Conservation (phyloP, 2,329 filamentous ascomycete species). For the Exophiala oligosperma region DNA sequence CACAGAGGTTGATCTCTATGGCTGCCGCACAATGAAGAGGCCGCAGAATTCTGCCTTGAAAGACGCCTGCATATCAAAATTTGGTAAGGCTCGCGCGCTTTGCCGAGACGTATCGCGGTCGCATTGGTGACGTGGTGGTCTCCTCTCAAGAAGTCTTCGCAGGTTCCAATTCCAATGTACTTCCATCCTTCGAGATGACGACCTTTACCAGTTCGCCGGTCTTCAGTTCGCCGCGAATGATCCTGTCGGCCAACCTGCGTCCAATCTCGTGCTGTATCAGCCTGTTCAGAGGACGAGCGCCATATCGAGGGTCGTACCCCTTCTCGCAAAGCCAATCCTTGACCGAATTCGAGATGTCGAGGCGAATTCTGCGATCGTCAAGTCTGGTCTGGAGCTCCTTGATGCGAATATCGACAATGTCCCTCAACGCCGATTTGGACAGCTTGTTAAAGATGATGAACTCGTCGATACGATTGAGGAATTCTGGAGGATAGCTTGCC, state of each 20-base stretch:
- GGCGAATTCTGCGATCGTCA: constrained; percentile 78
- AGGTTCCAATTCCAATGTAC: constrained; percentile 5
- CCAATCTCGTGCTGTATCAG: constrained; percentile 88
- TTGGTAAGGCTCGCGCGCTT: no score
- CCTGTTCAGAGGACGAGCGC: constrained; percentile 85
- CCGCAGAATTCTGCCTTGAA: no score
- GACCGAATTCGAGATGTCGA: constrained; percentile 70
- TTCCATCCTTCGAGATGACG: constrained; percentile 30
- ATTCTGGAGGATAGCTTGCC: constrained; percentile 77
- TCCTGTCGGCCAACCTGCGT: constrained; percentile 84
- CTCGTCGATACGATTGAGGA: constrained; percentile 93
- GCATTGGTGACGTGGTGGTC: no score
- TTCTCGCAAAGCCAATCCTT: constrained; percentile 84
- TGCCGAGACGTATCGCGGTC: no score
- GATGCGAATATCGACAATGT: constrained; percentile 91
- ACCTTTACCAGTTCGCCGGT: constrained; percentile 73
- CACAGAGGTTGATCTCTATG: no score
- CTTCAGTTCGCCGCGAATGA: constrained; percentile 81
- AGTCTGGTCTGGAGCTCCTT: constrained; percentile 79
- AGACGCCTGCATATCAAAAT: no score
- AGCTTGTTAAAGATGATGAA: constrained; percentile 95
- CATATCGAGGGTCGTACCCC: constrained; percentile 89
- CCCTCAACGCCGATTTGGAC: constrained; percentile 72
- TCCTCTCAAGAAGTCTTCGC: background rate
- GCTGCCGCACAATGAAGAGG: no score